Conservation (phyloP, 148 eudicot species). For the Drosera capensis region DNA sequence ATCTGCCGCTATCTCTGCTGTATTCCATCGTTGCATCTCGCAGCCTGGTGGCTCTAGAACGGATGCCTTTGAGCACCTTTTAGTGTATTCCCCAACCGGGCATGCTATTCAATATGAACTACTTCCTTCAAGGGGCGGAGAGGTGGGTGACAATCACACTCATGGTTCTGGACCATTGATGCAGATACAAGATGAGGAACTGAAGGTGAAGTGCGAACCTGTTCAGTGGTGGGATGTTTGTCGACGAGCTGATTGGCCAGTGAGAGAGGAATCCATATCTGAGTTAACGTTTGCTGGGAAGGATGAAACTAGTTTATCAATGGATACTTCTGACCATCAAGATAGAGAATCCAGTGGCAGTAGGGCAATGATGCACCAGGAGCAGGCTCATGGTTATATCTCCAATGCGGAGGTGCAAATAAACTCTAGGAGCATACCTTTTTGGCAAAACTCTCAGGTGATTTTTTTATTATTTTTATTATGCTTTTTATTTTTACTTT, state of each 20-base stretch:
- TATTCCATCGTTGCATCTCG: conserved; percentile 19
- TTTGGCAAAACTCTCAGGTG: conserved; percentile 91
- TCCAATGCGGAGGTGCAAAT: conserved; percentile 89
- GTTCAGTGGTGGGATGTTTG: conserved; percentile 25
- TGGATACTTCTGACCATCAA: conserved; percentile 30
- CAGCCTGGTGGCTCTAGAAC: conserved; percentile 5
- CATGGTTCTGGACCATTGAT: conserved; percentile 9
- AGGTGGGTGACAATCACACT: conserved; percentile 11
- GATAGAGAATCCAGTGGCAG: conserved; percentile 27
- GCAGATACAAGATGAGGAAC: conserved; percentile 18
- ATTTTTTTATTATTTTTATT: too few relatives aligned
- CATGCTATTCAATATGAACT: conserved; percentile 33
- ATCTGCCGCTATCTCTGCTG: conserved; percentile 34
- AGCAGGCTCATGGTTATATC: conserved; percentile 54
- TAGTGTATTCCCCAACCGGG: conserved; percentile 32
- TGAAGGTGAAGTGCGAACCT: conserved; percentile 9
- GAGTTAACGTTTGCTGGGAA: conserved; percentile 24
- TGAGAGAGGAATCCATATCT: conserved; percentile 12
- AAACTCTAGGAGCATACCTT: conserved; percentile 44
- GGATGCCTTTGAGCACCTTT: conserved; percentile 21
- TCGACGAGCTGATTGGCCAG: conserved; percentile 18
- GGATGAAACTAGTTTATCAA: conserved; percentile 16
- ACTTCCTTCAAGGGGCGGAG: conserved; percentile 13
- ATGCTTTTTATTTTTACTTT: too few relatives aligned
- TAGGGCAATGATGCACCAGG: conserved; percentile 29